A percentile compares a stretch with the other conserved stretches of the same genome.
These are phyloP conservation scores for Aspergillus sp. DNA, from an alignment of 2,329 filamentous ascomycete species.

Conservation along the genomic window DNA sequence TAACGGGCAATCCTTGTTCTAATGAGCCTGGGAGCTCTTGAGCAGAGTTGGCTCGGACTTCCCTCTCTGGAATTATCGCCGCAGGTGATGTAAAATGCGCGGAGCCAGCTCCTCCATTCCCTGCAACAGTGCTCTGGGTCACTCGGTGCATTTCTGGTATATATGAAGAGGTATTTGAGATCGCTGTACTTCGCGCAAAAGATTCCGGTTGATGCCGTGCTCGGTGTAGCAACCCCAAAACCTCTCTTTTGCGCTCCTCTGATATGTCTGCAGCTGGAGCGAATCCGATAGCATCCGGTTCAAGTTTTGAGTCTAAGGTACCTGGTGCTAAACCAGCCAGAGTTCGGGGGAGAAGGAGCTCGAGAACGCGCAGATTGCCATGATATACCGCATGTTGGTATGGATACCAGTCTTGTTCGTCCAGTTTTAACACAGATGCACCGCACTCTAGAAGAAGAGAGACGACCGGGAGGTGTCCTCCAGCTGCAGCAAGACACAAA, in stretches of 20 bases:
- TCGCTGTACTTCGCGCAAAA: background rate
- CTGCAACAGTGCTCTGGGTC: background rate
- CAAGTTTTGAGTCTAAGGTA: constrained; percentile 15
- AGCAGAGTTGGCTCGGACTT: background rate
- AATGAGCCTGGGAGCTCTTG: constrained; percentile 27
- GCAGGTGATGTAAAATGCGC: background rate
- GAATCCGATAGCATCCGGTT: constrained; percentile 26
- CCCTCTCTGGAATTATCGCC: background rate
- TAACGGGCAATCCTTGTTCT: constrained; percentile 27
- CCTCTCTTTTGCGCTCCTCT: constrained; percentile 20
- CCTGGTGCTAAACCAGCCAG: constrained; percentile 14
- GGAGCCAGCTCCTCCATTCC: background rate
- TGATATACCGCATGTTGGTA: constrained; percentile 39
- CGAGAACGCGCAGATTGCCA: constrained; percentile 36
- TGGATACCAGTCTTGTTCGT: constrained; percentile 39
- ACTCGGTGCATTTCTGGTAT: background rate
- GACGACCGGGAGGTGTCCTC: constrained; percentile 34
- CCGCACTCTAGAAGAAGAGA: constrained; percentile 33
- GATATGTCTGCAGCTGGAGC: constrained; percentile 22
- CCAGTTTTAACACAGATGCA: constrained; percentile 33
- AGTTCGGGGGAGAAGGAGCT: constrained; percentile 30
- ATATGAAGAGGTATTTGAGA: background rate
- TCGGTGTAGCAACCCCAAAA: constrained; percentile 19
- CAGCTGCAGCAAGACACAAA: constrained; percentile 37
- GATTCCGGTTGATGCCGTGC: constrained; percentile 4